Conservation (phyloP, 805 yeast genomes). For the Myxozyma lipomycoides region DNA sequence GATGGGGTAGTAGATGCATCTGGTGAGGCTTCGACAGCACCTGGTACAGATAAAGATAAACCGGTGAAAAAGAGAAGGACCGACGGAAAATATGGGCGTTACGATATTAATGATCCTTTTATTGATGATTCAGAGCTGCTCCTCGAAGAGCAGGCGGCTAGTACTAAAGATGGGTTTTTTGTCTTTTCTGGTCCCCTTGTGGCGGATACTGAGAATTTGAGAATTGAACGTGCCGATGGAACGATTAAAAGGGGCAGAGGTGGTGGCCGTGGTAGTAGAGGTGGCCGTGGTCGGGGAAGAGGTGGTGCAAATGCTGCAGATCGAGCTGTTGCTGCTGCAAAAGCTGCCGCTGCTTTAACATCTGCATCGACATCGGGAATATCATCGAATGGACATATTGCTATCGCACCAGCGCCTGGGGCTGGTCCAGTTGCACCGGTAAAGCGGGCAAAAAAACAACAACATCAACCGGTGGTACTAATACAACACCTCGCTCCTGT, state of each 20-base stretch:
- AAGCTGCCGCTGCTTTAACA: constrained; percentile 3
- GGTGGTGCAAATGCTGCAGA: constrained; percentile 7
- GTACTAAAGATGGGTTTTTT: constrained; percentile 92
- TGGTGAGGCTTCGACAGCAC: constrained; percentile 37
- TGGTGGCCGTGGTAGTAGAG: constrained; percentile 19
- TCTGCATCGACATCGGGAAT: constrained; percentile 2
- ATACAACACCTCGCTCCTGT: too few species aligned
- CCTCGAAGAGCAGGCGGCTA: constrained; percentile 90
- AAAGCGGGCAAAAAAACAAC: background rate
- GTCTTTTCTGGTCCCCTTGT: constrained; percentile 90
- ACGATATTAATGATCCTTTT: constrained; percentile 90
- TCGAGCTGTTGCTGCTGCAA: constrained; percentile 4
- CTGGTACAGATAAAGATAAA: constrained; percentile 39
- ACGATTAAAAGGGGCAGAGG: constrained; percentile 37
- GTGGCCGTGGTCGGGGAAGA: constrained; percentile 10
- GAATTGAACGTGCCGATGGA: constrained; percentile 46
- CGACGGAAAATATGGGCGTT: constrained; percentile 61
- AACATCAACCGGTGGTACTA: too few species aligned
- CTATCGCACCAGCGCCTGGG: constrained; percentile 15
- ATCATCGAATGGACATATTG: background rate
- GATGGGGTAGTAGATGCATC: constrained; percentile 38
- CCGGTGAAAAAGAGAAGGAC: constrained; percentile 57
- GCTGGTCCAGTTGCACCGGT: constrained; percentile 4
- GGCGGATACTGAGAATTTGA: constrained; percentile 52
- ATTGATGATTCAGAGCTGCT: constrained; percentile 90